These are phyloP conservation scores for Monilinia fructigena DNA, from an alignment of 2,329 filamentous ascomycete genomes.

Conservation along the genomic window DNA sequence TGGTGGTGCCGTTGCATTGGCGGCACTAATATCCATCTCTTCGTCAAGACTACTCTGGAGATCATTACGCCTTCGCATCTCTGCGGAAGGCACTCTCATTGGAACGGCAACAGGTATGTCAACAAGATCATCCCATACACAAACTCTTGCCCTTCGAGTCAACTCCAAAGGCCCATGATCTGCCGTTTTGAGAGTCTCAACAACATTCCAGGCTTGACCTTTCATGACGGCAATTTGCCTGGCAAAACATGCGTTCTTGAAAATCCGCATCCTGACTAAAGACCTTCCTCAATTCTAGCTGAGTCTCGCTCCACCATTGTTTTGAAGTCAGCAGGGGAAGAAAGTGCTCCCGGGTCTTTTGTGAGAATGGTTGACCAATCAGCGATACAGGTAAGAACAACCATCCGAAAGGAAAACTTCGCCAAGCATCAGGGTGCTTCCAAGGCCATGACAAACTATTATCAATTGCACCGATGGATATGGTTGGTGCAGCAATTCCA, in stretches of 20 bases:
- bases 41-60: slow-evolving; percentile 58
- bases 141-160: slow-evolving; percentile 84
- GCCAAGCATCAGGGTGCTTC: slow-evolving; percentile 65
- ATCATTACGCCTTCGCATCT: slow-evolving; percentile 68
- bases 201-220: slow-evolving; percentile 98
- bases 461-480: slow-evolving; percentile 89
- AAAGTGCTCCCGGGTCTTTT: slow-evolving; percentile 91
- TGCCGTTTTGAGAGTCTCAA: slow-evolving; percentile 88
- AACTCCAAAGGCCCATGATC: slow-evolving; percentile 94
- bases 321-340: slow-evolving; percentile 93
- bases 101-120: slow-evolving; percentile 94
- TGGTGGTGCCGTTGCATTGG: slow-evolving; percentile 57
- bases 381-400: slow-evolving; percentile 94
- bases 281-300: slow-evolving; percentile 77
- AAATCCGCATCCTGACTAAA: slow-evolving; percentile 95
- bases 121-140: slow-evolving; percentile 96
- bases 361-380: slow-evolving; percentile 93
- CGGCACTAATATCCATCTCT: slow-evolving; percentile 86
- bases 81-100: slow-evolving; percentile 79
- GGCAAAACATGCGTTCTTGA: slow-evolving; percentile 98
- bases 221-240: slow-evolving; percentile 99
- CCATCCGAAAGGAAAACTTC: slow-evolving; percentile 96
- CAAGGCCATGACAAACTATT: slow-evolving; percentile 97
- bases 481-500: slow-evolving; percentile 43
- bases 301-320: slow-evolving; percentile 95